These are phyloP conservation scores for Puccinia novopanici DNA, from an alignment of 1,284 basidiomycete genomes.

Conservation along the genomic window DNA sequence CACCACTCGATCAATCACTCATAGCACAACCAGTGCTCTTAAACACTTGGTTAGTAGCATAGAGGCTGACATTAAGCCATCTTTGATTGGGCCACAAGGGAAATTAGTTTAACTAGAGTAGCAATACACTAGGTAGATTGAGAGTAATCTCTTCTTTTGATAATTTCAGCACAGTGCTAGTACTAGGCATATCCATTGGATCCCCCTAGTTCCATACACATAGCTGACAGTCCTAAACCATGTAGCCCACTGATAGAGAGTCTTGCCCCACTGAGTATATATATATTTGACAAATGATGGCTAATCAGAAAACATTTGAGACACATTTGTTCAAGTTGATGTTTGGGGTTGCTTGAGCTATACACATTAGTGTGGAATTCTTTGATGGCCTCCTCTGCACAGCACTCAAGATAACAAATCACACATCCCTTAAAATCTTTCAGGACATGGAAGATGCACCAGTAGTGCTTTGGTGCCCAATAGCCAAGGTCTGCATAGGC, in stretches of 20 bases:
- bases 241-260: neutral
- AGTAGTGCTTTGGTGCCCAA: neutral
- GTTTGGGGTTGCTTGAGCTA: neutral
- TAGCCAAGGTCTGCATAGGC: too few species aligned
- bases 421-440: neutral
- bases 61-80: too few species aligned
- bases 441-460: neutral
- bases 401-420: neutral
- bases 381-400: neutral
- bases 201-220: too few species aligned
- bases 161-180: too few species aligned
- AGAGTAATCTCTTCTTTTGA: too few species aligned
- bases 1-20: too few species aligned
- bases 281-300: neutral
- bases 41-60: too few species aligned
- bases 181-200: too few species aligned
- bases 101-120: too few species aligned
- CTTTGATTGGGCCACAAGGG: too few species aligned
- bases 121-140: too few species aligned
- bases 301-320: neutral
- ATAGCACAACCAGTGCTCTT: too few species aligned
- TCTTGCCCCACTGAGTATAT: neutral
- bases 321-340: neutral
- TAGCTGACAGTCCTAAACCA: neutral
- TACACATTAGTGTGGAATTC: neutral